These are phyloP conservation scores for Talinum fruticosum DNA, from an alignment of 148 eudicot genomes.

Conservation along the genomic window DNA sequence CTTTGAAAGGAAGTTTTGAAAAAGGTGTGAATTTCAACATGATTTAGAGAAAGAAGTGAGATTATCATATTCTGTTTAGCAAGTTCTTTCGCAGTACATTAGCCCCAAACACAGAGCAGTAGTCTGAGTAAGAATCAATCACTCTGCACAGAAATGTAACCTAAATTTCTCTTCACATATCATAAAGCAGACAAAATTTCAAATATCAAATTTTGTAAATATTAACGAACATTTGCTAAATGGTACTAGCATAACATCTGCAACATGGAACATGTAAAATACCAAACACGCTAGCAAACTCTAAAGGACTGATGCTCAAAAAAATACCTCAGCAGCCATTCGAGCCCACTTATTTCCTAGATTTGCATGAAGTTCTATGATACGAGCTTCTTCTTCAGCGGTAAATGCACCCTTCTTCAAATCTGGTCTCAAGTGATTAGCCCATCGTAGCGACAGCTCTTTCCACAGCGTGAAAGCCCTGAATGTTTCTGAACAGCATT, in stretches of 20 bases:
- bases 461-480: slow-evolving; percentile 88
- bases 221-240: background rate
- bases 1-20: background rate
- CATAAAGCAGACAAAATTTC: background rate
- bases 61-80: background rate
- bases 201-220: background rate
- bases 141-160: background rate
- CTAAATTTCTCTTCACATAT: background rate
- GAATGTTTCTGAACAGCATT: slow-evolving; percentile 87
- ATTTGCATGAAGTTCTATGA: slow-evolving; percentile 85
- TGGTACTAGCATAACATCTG: background rate
- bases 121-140: background rate
- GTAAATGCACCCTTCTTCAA: slow-evolving; percentile 86
- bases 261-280: background rate
- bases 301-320: no score
- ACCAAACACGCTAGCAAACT: slow-evolving; percentile 13
- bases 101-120: background rate
- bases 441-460: slow-evolving; percentile 98
- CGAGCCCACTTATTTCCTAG: slow-evolving; percentile 99
- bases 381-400: slow-evolving; percentile 67
- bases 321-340: slow-evolving; percentile 78
- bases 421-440: slow-evolving; percentile 93
- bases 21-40: background rate
- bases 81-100: background rate
- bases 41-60: background rate